phyloP scores from a whole-genome alignment of 1,284 basidiomycete species.

The Leucoagaricus sp. region DNA sequence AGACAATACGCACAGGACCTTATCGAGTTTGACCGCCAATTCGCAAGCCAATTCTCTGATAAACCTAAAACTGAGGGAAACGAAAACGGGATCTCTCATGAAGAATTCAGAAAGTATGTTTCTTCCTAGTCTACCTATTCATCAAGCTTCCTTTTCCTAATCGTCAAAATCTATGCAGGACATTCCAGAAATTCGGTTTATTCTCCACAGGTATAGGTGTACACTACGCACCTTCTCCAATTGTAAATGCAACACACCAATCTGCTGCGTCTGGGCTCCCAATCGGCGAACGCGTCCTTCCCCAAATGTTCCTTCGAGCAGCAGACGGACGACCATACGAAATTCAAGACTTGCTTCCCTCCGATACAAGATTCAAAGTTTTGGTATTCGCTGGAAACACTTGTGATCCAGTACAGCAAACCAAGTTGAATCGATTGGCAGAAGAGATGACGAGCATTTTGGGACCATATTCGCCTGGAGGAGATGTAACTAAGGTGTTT shows the following conservation, averaged over 20 bases:
- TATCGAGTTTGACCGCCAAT: slow-evolving; percentile 80
- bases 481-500: slow-evolving; percentile 40
- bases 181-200: slow-evolving; percentile 57
- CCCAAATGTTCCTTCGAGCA: slow-evolving; percentile 61
- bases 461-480: slow-evolving; percentile 31
- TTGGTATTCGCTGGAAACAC: slow-evolving; percentile 68
- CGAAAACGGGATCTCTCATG: slow-evolving; percentile 65
- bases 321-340: slow-evolving; percentile 65
- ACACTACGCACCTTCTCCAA: slow-evolving; percentile 55
- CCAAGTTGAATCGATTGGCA: slow-evolving; percentile 44
- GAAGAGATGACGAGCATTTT: slow-evolving; percentile 45
- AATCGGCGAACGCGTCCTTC: slow-evolving; percentile 61
- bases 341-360: slow-evolving; percentile 68
- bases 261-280: slow-evolving; percentile 44
- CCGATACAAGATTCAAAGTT: slow-evolving; percentile 74
- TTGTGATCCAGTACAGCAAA: slow-evolving; percentile 37
- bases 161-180: slow-evolving; percentile 33
- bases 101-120: slow-evolving; percentile 59
- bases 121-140: not conserved
- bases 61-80: slow-evolving; percentile 63
- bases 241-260: slow-evolving; percentile 49
- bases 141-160: not conserved
- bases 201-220: slow-evolving; percentile 70
- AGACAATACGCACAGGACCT: slow-evolving; percentile 78
- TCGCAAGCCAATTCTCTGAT: slow-evolving; percentile 74